Percentiles rank a stretch among this genome's conserved stretches.
These are phyloP conservation scores for Bretschneidera sinensis DNA, from an alignment of 345 rosid genomes.

Conservation along the genomic window DNA sequence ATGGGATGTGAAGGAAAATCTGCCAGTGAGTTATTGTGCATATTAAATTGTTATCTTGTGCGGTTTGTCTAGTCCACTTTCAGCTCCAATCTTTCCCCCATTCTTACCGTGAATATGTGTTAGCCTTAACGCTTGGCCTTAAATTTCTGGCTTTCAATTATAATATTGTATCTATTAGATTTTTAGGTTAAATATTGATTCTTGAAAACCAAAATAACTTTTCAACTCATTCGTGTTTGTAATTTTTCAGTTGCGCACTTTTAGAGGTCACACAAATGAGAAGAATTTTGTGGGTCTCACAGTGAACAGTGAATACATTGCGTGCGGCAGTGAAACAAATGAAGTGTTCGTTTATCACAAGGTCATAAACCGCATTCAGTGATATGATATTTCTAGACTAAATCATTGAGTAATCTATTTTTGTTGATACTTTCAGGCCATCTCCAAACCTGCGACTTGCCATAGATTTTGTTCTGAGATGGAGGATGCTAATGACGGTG, in stretches of 20 bases:
- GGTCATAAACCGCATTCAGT: slow-evolving; percentile 23
- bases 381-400: not conserved
- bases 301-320: slow-evolving; percentile 43
- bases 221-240: not conserved
- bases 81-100: no score
- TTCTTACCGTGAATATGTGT: no score
- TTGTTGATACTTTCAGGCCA: slow-evolving; percentile 34
- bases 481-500: slow-evolving; percentile 33
- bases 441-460: slow-evolving; percentile 42
- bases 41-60: not conserved
- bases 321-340: slow-evolving; percentile 72
- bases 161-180: no score
- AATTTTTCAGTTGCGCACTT: slow-evolving; percentile 41
- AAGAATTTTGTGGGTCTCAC: slow-evolving; percentile 67
- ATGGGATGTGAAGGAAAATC: slow-evolving; percentile 60
- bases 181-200: no score
- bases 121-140: no score
- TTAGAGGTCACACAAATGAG: slow-evolving; percentile 54
- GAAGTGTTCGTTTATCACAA: slow-evolving; percentile 70
- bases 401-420: not conserved
- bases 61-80: no score
- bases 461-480: slow-evolving; percentile 45
- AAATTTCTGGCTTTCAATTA: not conserved
- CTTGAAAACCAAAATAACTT: not conserved
- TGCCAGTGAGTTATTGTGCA: slow-evolving; percentile 36